phyloP scores from a whole-genome alignment of 345 rosid genomes.

The Geranium brycei region DNA sequence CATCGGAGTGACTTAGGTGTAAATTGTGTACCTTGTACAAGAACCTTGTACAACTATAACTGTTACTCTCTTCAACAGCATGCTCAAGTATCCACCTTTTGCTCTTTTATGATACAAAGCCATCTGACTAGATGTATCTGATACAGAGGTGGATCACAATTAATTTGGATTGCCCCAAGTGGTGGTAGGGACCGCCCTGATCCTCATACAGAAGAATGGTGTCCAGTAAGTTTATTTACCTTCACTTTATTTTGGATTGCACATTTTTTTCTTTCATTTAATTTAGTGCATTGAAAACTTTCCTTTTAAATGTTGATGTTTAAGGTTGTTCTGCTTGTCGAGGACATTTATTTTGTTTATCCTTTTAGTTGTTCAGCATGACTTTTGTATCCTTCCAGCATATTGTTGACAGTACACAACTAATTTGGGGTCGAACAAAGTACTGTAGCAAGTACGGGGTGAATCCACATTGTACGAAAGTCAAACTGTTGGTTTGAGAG shows the following conservation, averaged over 20 bases:
- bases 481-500: too few relatives aligned
- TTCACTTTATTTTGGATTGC: neutral
- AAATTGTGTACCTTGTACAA: neutral
- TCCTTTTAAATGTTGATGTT: too few relatives aligned
- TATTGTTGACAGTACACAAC: too few relatives aligned
- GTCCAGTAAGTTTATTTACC: constrained; percentile 48
- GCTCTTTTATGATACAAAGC: neutral
- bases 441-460: too few relatives aligned
- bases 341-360: too few relatives aligned
- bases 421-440: too few relatives aligned
- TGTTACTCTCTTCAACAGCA: neutral
- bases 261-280: too few relatives aligned
- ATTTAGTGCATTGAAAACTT: too few relatives aligned
- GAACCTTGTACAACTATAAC: neutral
- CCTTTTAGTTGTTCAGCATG: too few relatives aligned
- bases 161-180: constrained; percentile 94
- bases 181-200: constrained; percentile 98
- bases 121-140: constrained; percentile 11
- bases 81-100: neutral
- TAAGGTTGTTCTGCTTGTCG: too few relatives aligned
- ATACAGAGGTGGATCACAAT: constrained; percentile 65
- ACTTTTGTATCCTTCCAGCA: too few relatives aligned
- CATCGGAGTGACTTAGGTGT: neutral
- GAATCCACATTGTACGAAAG: too few relatives aligned
- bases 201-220: constrained; percentile 65